Percentiles rank a stretch among this genome's conserved stretches.
Evolutionary conservation across 371 early-diverging fungal genomes (phyloP).

Genomic region (Syncephalastrum contaminatum): DNA sequence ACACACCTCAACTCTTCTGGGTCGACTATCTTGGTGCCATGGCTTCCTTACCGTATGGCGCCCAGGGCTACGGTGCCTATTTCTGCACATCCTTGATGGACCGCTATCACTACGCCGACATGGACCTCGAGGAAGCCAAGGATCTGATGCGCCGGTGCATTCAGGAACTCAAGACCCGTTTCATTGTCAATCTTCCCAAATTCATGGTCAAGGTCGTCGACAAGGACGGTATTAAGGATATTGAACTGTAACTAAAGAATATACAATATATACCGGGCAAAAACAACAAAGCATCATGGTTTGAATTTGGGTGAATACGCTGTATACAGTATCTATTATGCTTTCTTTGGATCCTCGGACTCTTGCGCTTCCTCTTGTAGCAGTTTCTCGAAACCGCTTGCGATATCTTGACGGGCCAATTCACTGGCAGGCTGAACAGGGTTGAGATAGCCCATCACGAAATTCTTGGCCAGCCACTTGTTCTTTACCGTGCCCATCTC

Average conservation of each 20-base stretch:
- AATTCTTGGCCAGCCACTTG: conserved; percentile 61
- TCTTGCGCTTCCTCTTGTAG: conserved; percentile 9
- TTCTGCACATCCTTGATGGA: conserved; percentile 93
- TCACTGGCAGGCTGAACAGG: conserved; percentile 58
- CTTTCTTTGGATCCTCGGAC: conserved; percentile 4
- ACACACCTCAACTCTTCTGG: conserved; percentile 85
- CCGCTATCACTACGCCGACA: conserved; percentile 83
- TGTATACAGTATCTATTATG: neutral
- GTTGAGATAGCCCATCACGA: conserved; percentile 65
- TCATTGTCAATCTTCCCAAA: conserved; percentile 82
- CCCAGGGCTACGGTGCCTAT: conserved; percentile 93
- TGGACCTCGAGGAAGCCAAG: conserved; percentile 83
- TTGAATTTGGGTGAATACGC: neutral
- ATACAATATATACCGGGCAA: conserved; percentile 1
- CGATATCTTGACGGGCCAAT: conserved; percentile 24
- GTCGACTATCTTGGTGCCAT: conserved; percentile 88
- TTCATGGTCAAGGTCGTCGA: conserved; percentile 85
- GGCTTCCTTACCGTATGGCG: conserved; percentile 82
- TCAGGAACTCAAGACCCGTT: conserved; percentile 82
- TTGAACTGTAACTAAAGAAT: conserved; percentile 39
- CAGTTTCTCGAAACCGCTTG: conserved; percentile 24
- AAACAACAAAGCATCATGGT: neutral
- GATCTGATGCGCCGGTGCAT: conserved; percentile 83
- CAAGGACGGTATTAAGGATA: conserved; percentile 77
- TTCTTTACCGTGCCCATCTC: conserved; percentile 53